phyloP scores from a whole-genome alignment of 495 filamentous ascomycete species.

The Sordaria brevicollis region DNA sequence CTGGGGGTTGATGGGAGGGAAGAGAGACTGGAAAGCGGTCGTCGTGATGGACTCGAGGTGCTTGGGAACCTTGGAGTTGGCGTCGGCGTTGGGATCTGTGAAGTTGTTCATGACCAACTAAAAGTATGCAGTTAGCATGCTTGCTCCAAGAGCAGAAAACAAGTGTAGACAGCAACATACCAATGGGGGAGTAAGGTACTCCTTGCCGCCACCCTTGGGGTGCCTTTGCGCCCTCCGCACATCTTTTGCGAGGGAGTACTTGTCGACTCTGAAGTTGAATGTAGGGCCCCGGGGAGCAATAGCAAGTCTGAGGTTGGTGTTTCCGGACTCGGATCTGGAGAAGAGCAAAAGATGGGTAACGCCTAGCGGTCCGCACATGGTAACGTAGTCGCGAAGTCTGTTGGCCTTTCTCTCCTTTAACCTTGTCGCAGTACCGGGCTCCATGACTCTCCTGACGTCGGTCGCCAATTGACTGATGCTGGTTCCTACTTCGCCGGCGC shows the following conservation, averaged over 20 bases:
- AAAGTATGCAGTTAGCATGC: constrained; percentile 7
- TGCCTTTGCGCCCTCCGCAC: constrained; percentile 70
- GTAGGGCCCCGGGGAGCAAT: constrained; percentile 87
- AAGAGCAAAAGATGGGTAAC: constrained; percentile 93
- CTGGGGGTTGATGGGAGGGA: constrained; percentile 92
- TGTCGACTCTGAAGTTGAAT: constrained; percentile 89
- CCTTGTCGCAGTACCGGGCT: constrained; percentile 82
- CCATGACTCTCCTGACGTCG: constrained; percentile 90
- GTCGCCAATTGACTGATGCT: constrained; percentile 85
- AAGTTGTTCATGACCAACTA: constrained; percentile 98
- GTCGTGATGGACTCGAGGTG: constrained; percentile 91
- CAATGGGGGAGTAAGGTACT: constrained; percentile 72
- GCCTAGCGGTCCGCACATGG: constrained; percentile 90
- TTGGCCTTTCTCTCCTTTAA: constrained; percentile 85
- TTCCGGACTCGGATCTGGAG: constrained; percentile 78
- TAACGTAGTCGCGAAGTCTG: constrained; percentile 81
- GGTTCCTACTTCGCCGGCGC: constrained; percentile 84
- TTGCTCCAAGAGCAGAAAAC: neutral
- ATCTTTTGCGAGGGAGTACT: constrained; percentile 89
- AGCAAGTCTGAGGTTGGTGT: constrained; percentile 84
- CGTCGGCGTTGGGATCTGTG: constrained; percentile 53
- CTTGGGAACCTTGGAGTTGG: constrained; percentile 55
- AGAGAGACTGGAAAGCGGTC: constrained; percentile 90
- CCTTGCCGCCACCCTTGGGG: constrained; percentile 69
- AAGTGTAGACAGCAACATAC: constrained; percentile 26